Conservation (phyloP, 2,329 filamentous ascomycete species). For the Penicillium sp. region DNA sequence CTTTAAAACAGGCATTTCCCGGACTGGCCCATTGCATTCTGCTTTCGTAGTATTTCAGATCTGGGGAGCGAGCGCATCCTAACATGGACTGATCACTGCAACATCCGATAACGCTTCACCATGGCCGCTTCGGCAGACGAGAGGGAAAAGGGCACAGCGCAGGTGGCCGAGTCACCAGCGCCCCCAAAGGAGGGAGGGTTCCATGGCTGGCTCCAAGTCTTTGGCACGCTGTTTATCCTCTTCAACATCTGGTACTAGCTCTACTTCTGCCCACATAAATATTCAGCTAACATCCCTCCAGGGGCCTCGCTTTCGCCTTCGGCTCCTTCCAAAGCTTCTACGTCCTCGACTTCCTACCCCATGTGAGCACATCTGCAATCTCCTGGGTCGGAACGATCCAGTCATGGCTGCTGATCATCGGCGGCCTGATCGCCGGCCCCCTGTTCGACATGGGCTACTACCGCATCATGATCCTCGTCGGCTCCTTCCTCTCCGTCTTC, state of each 20-base stretch:
- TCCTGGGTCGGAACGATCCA: slow-evolving; percentile 56
- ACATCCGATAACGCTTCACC: background rate
- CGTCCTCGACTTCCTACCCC: slow-evolving; percentile 41
- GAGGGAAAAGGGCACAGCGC: background rate
- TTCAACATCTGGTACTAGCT: slow-evolving; percentile 29
- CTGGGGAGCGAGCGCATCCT: background rate
- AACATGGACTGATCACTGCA: background rate
- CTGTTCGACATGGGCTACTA: slow-evolving; percentile 55
- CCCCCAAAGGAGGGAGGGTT: slow-evolving; percentile 28
- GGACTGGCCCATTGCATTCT: background rate
- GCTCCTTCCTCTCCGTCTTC: slow-evolving; percentile 46
- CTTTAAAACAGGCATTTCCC: background rate
- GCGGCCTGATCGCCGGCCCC: slow-evolving; percentile 55
- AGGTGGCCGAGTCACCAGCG: background rate
- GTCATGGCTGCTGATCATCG: slow-evolving; percentile 52
- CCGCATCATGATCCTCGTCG: slow-evolving; percentile 44
- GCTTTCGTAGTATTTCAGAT: background rate
- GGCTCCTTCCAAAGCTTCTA: slow-evolving; percentile 58
- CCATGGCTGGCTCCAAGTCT: slow-evolving; percentile 28
- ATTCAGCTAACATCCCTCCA: slow-evolving; percentile 11
- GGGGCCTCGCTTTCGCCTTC: slow-evolving; percentile 52
- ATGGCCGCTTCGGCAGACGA: background rate
- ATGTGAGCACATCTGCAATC: slow-evolving; percentile 47
- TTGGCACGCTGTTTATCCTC: slow-evolving; percentile 28
- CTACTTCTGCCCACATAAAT: background rate